Evolutionary conservation across 108 stramenopile genomes (phyloP).

Genomic region (Epithemia pelagica): DNA sequence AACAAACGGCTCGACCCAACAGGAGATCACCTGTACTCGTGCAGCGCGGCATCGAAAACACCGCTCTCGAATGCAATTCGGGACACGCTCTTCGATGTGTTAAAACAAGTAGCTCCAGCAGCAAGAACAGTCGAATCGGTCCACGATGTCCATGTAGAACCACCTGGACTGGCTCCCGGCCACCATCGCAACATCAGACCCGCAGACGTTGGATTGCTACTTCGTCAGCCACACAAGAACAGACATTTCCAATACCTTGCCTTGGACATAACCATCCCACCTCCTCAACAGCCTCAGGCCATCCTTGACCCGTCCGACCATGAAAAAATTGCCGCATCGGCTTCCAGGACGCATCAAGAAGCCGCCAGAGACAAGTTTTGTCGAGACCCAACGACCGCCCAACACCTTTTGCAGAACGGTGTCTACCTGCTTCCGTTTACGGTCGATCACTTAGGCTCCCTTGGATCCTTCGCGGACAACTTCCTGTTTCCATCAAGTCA

Average conservation of each 20-base stretch:
- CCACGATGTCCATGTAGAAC: not conserved
- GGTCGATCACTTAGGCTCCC: not conserved
- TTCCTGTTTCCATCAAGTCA: not conserved
- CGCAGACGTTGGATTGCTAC: not conserved
- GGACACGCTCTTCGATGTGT: not conserved
- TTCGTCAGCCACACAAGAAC: not conserved
- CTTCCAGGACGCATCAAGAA: not conserved
- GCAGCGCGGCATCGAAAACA: not conserved
- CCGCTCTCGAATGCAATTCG: not conserved
- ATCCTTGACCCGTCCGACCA: not conserved
- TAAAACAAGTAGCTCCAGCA: not conserved
- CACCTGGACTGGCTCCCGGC: not conserved
- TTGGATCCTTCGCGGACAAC: not conserved
- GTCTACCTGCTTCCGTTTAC: not conserved
- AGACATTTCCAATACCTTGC: not conserved
- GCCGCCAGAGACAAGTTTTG: not conserved
- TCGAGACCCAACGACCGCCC: not conserved
- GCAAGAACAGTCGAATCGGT: not conserved
- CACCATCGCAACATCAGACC: not conserved
- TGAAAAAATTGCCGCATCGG: not conserved
- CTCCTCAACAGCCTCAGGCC: not conserved
- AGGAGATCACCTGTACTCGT: not conserved
- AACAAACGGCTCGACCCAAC: not conserved
- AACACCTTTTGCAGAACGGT: not conserved
- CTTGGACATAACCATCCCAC: not conserved